A percentile compares a stretch with the other conserved stretches of the same genome.
Evolutionary conservation across 345 rosid species (phyloP).

Genomic region (Lepidium africanum): DNA sequence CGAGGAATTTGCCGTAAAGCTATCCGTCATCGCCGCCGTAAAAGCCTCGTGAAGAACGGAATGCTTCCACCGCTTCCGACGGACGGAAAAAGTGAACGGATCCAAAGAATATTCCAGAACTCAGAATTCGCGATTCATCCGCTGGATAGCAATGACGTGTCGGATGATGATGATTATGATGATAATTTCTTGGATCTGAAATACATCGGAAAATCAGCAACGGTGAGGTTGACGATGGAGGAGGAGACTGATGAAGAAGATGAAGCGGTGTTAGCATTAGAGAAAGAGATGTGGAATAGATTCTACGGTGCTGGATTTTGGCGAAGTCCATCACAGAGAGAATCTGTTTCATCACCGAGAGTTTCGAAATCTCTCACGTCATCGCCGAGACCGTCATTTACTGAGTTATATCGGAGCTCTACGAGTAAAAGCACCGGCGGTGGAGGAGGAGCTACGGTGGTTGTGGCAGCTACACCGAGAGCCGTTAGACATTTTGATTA

Average conservation of each 20-base stretch:
- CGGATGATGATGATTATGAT: slow-evolving; percentile 8
- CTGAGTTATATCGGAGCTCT: not conserved
- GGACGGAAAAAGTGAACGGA: not conserved
- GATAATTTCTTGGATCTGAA: slow-evolving; percentile 4
- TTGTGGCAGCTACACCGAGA: slow-evolving; percentile 9
- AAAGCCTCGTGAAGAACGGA: slow-evolving; percentile 25
- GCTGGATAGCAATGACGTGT: slow-evolving; percentile 21
- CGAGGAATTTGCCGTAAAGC: slow-evolving; percentile 48
- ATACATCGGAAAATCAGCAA: slow-evolving; percentile 7
- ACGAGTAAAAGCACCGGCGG: not conserved
- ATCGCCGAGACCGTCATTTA: slow-evolving; percentile 15
- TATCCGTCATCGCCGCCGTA: slow-evolving; percentile 28
- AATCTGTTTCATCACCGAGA: slow-evolving; percentile 20
- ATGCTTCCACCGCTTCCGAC: slow-evolving; percentile 24
- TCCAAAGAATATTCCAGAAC: slow-evolving; percentile 27
- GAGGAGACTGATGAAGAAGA: slow-evolving; percentile 24
- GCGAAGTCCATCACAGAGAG: slow-evolving; percentile 59
- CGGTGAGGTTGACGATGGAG: slow-evolving; percentile 17
- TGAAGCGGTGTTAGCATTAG: slow-evolving; percentile 38
- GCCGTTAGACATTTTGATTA: slow-evolving; percentile 13
- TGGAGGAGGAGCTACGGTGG: slow-evolving; percentile 6
- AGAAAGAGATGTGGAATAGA: slow-evolving; percentile 60
- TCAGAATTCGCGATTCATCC: slow-evolving; percentile 29
- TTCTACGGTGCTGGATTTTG: slow-evolving; percentile 61
- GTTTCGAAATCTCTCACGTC: slow-evolving; percentile 6